Percentiles rank a stretch among this genome's conserved stretches.
These are phyloP conservation scores for Stemphylium vesicarium DNA, from an alignment of 2,329 filamentous ascomycete genomes.

Conservation along the genomic window DNA sequence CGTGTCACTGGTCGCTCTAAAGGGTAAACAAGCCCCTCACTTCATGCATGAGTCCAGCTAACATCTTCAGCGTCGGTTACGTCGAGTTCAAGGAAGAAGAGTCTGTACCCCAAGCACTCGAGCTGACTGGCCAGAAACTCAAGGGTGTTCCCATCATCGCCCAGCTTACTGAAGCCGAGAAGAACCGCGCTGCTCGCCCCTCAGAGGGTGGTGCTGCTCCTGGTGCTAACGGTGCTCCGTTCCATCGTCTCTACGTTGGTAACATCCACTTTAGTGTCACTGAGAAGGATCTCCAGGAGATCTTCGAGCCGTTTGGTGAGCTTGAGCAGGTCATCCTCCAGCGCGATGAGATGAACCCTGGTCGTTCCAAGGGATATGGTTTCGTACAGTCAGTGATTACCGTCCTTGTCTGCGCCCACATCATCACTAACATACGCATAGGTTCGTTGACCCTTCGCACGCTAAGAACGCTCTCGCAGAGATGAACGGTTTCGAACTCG, in stretches of 20 bases:
- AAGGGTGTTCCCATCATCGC: conserved; percentile 98
- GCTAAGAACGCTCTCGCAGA: conserved; percentile 95
- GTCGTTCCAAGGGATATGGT: conserved; percentile 77
- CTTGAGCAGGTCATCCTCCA: conserved; percentile 97
- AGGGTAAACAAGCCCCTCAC: conserved; percentile 68
- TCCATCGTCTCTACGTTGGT: conserved; percentile 97
- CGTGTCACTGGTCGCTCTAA: conserved; percentile 96
- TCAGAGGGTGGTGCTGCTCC: conserved; percentile 63
- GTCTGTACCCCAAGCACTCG: conserved; percentile 88
- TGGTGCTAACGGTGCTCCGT: conserved; percentile 84
- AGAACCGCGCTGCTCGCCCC: conserved; percentile 94
- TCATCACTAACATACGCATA: conserved; percentile 55
- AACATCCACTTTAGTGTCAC: conserved; percentile 99
- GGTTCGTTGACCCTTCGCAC: conserved; percentile 87
- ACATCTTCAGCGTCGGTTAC: conserved; percentile 81
- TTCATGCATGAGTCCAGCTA: conserved; percentile 38
- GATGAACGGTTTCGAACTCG: conserved; percentile 99
- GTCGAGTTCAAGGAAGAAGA: conserved; percentile 98
- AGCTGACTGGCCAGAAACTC: conserved; percentile 98
- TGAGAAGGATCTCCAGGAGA: conserved; percentile 91
- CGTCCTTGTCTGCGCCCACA: neutral
- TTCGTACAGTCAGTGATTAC: conserved; percentile 86
- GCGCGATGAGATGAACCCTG: conserved; percentile 79
- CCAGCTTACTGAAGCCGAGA: conserved; percentile 97
- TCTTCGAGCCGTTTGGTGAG: conserved; percentile 97